phyloP scores from a whole-genome alignment of 83 land plant species.

The Picea mariana region DNA sequence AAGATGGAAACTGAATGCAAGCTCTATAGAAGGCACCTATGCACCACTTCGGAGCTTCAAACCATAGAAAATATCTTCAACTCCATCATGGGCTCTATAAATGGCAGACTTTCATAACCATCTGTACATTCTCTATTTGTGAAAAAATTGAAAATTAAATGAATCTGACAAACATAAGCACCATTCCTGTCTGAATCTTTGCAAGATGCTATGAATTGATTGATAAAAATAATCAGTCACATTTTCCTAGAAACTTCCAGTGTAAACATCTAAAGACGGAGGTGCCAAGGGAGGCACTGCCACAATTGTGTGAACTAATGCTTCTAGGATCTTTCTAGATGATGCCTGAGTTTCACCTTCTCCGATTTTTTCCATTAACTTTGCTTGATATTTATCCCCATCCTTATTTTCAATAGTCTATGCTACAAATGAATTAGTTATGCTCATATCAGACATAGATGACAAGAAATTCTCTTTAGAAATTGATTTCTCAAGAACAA shows the following conservation, averaged over 20 bases:
- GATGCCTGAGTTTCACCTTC: conserved; percentile 32
- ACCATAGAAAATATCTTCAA: not conserved
- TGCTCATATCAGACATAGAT: conserved; percentile 15
- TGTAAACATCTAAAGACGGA: conserved; percentile 30
- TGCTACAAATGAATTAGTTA: conserved; percentile 25
- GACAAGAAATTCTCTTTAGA: conserved; percentile 40
- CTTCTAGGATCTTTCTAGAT: conserved; percentile 37
- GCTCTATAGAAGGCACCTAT: not conserved
- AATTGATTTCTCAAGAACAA: conserved; percentile 23
- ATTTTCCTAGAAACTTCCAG: not conserved
- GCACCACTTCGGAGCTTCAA: not conserved
- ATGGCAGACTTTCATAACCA: not conserved
- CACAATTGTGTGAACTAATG: conserved; percentile 1
- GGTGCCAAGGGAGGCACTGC: conserved; percentile 69
- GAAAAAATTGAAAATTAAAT: not conserved
- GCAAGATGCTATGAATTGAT: conserved; percentile 4
- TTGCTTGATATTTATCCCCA: conserved; percentile 19
- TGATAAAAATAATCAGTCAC: not conserved
- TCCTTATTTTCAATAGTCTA: not conserved
- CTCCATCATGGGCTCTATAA: not conserved
- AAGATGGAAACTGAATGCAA: conserved; percentile 11
- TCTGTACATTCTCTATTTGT: not conserved
- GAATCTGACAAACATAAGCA: not conserved
- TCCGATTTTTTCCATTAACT: conserved; percentile 19
- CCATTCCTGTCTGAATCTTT: not conserved